These are phyloP conservation scores for Coprinopsis cinerea DNA, from an alignment of 768 basidiomycete genomes.

Conservation along the genomic window DNA sequence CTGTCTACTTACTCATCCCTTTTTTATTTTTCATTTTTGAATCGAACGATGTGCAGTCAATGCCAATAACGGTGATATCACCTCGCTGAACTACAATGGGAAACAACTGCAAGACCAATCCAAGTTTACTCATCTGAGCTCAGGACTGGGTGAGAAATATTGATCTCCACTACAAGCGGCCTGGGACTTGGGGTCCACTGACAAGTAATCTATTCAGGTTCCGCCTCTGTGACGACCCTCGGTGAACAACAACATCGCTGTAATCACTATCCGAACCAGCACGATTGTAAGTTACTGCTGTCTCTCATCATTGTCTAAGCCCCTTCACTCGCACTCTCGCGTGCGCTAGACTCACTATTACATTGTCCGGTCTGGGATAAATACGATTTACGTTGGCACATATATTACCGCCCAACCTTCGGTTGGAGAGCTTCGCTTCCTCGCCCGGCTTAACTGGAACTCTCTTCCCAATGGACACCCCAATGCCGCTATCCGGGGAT, in stretches of 20 bases:
- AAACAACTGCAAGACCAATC: conserved; percentile 39
- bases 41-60: conserved; percentile 24
- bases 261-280: conserved; percentile 37
- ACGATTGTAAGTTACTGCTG: conserved; percentile 29
- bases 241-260: conserved; percentile 30
- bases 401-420: conserved; percentile 39
- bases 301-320: too few species aligned
- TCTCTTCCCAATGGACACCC: conserved; percentile 34
- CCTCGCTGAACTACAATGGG: conserved; percentile 39
- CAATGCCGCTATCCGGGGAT: conserved; percentile 34
- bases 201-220: neutral
- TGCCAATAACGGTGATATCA: conserved; percentile 39
- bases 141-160: conserved; percentile 39
- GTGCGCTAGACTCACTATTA: conserved; percentile 44
- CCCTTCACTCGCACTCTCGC: too few species aligned
- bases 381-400: conserved; percentile 42
- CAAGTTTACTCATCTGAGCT: conserved; percentile 42
- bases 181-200: neutral
- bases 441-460: conserved; percentile 38
- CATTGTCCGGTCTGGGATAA: conserved; percentile 36
- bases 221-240: neutral
- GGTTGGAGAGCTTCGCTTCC: conserved; percentile 44
- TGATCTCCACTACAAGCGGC: too few species aligned
- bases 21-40: neutral
- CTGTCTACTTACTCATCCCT: too few species aligned